Conservation (phyloP, 495 filamentous ascomycete species). For the Talaromyces wortmannii region DNA sequence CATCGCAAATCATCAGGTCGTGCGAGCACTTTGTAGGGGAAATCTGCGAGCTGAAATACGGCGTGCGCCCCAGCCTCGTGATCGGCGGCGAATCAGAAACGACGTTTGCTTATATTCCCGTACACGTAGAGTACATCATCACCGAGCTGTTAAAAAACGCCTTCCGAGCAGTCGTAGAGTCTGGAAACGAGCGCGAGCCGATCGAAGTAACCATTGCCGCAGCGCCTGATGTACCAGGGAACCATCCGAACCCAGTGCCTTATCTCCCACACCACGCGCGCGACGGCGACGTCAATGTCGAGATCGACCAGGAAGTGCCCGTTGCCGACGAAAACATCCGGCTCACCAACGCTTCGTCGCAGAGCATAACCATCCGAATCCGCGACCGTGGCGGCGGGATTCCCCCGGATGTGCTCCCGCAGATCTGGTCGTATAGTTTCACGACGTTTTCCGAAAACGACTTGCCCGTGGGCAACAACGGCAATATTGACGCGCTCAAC, state of each 20-base stretch:
- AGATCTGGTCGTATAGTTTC: constrained; percentile 95
- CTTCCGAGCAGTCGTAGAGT: constrained; percentile 87
- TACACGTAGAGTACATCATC: constrained; percentile 94
- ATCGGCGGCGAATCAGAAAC: constrained; percentile 80
- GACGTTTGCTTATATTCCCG: constrained; percentile 83
- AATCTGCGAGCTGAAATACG: constrained; percentile 94
- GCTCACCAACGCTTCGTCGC: constrained; percentile 48
- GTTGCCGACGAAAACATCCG: constrained; percentile 28
- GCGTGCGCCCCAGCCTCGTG: constrained; percentile 71
- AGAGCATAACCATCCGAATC: constrained; percentile 91
- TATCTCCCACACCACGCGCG: constrained; percentile 8
- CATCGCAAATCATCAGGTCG: constrained; percentile 67
- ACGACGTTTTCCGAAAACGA: constrained; percentile 81
- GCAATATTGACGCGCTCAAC: constrained; percentile 59
- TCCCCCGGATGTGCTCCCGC: constrained; percentile 65
- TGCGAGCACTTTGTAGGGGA: constrained; percentile 90
- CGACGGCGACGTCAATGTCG: constrained; percentile 23
- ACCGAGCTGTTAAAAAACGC: constrained; percentile 96
- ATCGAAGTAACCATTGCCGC: constrained; percentile 90
- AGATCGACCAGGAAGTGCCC: constrained; percentile 22
- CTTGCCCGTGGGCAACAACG: constrained; percentile 25
- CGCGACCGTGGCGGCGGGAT: constrained; percentile 94
- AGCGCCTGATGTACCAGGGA: constrained; percentile 52
- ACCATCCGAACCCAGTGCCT: constrained; percentile 5
- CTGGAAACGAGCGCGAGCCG: constrained; percentile 66